Conservation (phyloP, 1,284 basidiomycete species). For the Pseudozyma sp. region DNA sequence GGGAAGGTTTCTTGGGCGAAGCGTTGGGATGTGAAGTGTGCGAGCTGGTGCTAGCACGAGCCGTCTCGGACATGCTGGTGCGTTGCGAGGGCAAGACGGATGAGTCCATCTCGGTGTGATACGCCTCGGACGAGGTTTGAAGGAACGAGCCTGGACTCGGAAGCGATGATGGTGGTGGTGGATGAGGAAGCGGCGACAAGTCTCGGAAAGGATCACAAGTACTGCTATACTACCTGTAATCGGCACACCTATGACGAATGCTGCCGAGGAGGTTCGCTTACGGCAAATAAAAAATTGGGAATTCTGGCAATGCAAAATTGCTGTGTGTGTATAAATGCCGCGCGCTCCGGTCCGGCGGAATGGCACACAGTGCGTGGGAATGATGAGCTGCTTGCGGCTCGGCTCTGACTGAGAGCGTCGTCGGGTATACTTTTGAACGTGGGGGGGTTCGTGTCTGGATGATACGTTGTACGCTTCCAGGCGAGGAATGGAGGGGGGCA, state of each 20-base stretch:
- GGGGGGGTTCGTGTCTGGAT: too few species aligned
- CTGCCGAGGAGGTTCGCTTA: neutral
- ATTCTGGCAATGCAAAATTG: slow-evolving; percentile 2
- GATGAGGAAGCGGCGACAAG: neutral
- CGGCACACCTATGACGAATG: too few species aligned
- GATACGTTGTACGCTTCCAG: too few species aligned
- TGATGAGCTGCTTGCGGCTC: too few species aligned
- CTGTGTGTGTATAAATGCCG: too few species aligned
- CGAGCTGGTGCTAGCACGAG: slow-evolving; percentile 33
- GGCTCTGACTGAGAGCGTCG: neutral
- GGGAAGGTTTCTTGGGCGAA: slow-evolving; percentile 9
- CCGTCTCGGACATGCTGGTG: slow-evolving; percentile 44
- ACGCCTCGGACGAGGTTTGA: neutral
- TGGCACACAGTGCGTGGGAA: neutral
- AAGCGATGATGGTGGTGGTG: slow-evolving; percentile 5
- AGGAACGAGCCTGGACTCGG: neutral
- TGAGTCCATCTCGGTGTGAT: slow-evolving; percentile 17
- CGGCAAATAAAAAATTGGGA: neutral
- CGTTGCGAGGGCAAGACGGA: slow-evolving; percentile 27
- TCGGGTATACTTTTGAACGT: too few species aligned
- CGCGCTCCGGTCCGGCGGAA: neutral
- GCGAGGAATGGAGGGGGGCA: too few species aligned
- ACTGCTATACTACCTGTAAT: too few species aligned
- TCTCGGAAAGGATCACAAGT: too few species aligned
- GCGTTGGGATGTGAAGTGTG: slow-evolving; percentile 11